phyloP scores from a whole-genome alignment of 306 rosid genomes.

The Vigna nakashimae region DNA sequence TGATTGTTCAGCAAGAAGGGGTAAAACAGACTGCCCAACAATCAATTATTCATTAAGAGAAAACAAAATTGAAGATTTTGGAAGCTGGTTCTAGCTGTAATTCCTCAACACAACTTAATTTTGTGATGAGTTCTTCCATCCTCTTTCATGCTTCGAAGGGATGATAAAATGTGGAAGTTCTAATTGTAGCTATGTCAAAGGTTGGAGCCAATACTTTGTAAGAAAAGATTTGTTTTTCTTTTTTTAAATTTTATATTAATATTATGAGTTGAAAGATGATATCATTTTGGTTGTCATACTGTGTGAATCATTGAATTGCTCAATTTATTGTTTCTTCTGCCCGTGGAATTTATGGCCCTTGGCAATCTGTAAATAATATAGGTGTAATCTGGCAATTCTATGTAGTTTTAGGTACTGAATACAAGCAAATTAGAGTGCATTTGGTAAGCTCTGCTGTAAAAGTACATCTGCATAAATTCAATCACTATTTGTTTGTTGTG shows the following conservation, averaged over 20 bases:
- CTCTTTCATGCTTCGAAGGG: constrained; percentile 50
- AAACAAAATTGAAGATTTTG: constrained; percentile 50
- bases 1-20: constrained; percentile 55
- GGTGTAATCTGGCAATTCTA: constrained; percentile 29
- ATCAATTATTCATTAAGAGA: constrained; percentile 55
- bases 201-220: constrained; percentile 57
- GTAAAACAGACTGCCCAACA: constrained; percentile 46
- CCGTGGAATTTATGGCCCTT: constrained; percentile 17
- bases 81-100: constrained; percentile 48
- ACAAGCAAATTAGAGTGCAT: background rate
- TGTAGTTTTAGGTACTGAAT: background rate
- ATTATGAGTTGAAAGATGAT: constrained; percentile 42
- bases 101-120: constrained; percentile 47
- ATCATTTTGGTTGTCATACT: constrained; percentile 45
- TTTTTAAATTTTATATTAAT: constrained; percentile 31
- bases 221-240: constrained; percentile 39
- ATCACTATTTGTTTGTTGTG: constrained; percentile 1
- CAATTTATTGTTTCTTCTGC: constrained; percentile 38
- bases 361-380: constrained; percentile 33
- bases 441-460: constrained; percentile 4
- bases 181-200: constrained; percentile 55
- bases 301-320: constrained; percentile 35
- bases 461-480: constrained; percentile 18
- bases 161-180: constrained; percentile 52
- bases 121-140: constrained; percentile 44